Evolutionary conservation across 257 asterid genomes (phyloP), one percentile per base, ranked within the genome.

Genomic region (Solanum clarkiae): DNA sequence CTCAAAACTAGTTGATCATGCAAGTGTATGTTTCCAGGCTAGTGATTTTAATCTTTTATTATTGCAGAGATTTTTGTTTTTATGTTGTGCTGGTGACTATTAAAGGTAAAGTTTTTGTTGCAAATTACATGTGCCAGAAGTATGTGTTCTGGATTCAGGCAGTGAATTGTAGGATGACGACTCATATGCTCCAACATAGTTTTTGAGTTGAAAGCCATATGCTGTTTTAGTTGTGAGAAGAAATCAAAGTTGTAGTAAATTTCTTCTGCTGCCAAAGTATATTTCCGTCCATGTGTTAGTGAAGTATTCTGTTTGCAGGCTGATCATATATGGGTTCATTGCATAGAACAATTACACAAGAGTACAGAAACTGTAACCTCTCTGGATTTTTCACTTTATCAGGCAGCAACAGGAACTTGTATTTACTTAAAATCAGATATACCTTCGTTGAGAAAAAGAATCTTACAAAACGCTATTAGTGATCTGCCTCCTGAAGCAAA

Each of bases 281-380:
- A 22, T 44, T 75, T 75, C 45, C 26, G 16, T 15, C 62, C 24
- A 22, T 24, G 2, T 22, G 62, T 24, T 70, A 60, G 29, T 53
- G 82, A 53, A 51, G 47, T 79, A 26, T 79, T 81, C 42, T 81
- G 74, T 56, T 80, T 66, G 45, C 91, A 95, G 99, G 93, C 85
- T 9, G 90, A 86, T 32, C 89, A 85, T 81, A 86, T 84, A 59
- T 92, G 90, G 95, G 75, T 77, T 81, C 85, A 81, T 56, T 92
- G 93, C 81, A 80, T 83, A 54, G 85, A 90, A 87, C 91, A 82
- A 90, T 84, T 88, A 75, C 84, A 87, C 81, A 86, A 89, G 49
- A 86, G 85, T 75, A 57, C 88, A 3, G 85, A 84, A 77, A 84
- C 62, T 54, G 74, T 85, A 65, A 85, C 72, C 57, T 85, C 77